phyloP scores from a whole-genome alignment of 129 eudicot species.

The Flaveria ramosissima region DNA sequence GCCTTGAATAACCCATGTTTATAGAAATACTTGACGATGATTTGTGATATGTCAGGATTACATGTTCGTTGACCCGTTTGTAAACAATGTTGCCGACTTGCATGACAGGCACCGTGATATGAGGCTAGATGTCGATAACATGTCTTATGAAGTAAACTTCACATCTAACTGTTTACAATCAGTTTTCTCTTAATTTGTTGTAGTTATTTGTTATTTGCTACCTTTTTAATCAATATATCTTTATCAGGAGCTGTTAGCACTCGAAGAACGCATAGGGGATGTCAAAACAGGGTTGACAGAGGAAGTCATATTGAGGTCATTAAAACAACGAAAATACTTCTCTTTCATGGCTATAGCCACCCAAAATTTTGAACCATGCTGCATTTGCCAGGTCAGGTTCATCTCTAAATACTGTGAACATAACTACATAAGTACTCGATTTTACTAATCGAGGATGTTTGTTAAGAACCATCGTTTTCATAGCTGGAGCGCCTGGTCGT shows the following conservation, averaged over 20 bases:
- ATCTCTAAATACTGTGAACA: not conserved
- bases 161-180: not conserved
- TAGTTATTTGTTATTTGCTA: not conserved
- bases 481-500: no score
- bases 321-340: conserved; percentile 56
- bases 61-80: conserved; percentile 61
- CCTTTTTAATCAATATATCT: not conserved
- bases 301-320: conserved; percentile 49
- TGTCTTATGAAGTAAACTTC: conserved; percentile 78
- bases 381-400: conserved; percentile 70
- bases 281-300: conserved; percentile 76
- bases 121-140: conserved; percentile 92
- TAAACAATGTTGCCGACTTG: conserved; percentile 62
- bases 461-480: no score
- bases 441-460: not conserved
- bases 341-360: conserved; percentile 34
- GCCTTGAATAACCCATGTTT: not conserved
- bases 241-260: conserved; percentile 74
- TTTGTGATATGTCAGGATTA: conserved; percentile 47
- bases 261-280: conserved; percentile 75
- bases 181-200: not conserved
- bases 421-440: not conserved
- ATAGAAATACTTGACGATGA: conserved; percentile 12
- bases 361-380: conserved; percentile 48
- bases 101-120: conserved; percentile 82